These are phyloP conservation scores for Botrytis squamosa DNA, from an alignment of 2,329 filamentous ascomycete species.

Conservation along the genomic window DNA sequence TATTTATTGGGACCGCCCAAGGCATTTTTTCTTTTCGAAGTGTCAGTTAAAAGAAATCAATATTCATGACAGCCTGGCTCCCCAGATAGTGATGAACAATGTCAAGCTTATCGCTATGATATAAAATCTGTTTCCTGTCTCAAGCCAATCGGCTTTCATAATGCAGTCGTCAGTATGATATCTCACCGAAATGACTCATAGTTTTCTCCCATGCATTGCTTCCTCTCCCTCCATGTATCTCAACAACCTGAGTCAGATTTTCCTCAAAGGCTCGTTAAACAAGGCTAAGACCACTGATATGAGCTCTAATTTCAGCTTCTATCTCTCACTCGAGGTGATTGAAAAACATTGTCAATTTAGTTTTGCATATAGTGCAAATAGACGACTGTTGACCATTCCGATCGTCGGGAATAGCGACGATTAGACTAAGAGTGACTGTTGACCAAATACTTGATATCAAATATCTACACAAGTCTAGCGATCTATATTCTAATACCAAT, in stretches of 20 bases:
- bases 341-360: no score
- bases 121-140: not conserved
- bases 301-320: not conserved
- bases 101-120: not conserved
- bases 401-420: no score
- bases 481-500: not conserved
- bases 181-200: not conserved
- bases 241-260: not conserved
- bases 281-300: not conserved
- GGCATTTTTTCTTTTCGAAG: not conserved
- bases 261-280: accelerated
- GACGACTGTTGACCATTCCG: no score
- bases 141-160: not conserved
- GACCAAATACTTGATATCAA: no score
- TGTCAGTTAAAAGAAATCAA: no score
- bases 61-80: not conserved
- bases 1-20: not conserved
- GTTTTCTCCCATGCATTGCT: not conserved
- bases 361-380: no score
- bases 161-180: not conserved
- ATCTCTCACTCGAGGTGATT: no score
- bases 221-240: not conserved
- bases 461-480: not conserved
- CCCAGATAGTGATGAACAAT: not conserved
- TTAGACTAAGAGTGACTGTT: no score